Percentiles rank a stretch among this genome's conserved stretches.
phyloP scores from a whole-genome alignment of 2,329 filamentous ascomycete genomes.

The Dactylonectria macrodidyma region DNA sequence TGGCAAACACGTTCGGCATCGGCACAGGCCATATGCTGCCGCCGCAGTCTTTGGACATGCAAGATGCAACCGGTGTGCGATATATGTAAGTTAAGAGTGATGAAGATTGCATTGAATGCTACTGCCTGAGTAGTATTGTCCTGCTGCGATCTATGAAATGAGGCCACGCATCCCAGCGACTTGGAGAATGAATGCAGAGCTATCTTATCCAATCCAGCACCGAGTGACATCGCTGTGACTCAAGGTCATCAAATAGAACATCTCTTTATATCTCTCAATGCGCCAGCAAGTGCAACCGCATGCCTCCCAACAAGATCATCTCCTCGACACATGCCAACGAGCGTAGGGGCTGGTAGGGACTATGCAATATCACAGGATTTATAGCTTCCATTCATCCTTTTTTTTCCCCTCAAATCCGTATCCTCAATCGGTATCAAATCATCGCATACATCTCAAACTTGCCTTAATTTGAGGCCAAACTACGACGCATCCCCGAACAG shows the following conservation, averaged over 20 bases:
- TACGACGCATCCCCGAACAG: not conserved
- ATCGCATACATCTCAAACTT: not conserved
- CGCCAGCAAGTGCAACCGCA: not conserved
- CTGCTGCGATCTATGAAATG: not conserved
- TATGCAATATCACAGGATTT: no score
- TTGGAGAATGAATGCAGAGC: not conserved
- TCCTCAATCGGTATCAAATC: not conserved
- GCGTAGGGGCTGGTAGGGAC: not conserved
- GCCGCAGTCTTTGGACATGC: not conserved
- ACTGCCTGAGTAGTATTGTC: not conserved
- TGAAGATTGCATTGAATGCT: not conserved
- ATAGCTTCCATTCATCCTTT: no score
- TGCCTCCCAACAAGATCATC: not conserved
- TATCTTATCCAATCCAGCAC: not conserved
- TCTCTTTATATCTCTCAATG: not conserved
- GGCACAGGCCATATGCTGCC: not conserved
- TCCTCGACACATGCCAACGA: not conserved
- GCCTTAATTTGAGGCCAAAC: not conserved
- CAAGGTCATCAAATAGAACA: not conserved
- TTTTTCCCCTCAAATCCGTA: no score
- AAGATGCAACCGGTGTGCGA: not conserved
- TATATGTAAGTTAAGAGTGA: not conserved
- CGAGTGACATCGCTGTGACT: not conserved
- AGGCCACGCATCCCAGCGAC: not conserved
- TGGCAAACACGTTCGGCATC: not conserved